Evolutionary conservation across 495 filamentous ascomycete genomes (phyloP), one percentile per base, ranked within the genome.

Genomic region (Tirmania nivea): DNA sequence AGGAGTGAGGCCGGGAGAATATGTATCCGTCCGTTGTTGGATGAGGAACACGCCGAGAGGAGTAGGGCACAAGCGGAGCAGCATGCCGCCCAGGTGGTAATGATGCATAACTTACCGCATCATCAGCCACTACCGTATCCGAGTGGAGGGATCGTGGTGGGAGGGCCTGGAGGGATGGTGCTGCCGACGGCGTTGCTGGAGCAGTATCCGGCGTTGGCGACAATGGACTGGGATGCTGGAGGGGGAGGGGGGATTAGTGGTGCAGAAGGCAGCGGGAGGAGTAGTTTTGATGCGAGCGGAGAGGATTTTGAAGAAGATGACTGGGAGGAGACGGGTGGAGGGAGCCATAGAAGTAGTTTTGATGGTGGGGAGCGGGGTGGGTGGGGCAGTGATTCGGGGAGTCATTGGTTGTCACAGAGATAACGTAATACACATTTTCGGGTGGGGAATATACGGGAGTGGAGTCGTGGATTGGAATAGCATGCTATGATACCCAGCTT

Each of bases 1-100:
- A 75, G 90, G 50, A 89, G 84, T 11, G 90, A 97, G 69, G 92
- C 90, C 2, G 90, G 90, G 10, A 77, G 90, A 6, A 83, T 94
- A 47, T 97, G 90, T 65, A 97, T 97, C 67, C 94, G 92, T 59
- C 86, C 90, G 4, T 71, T 97, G 3, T 73, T 96, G 9, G 92
- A 94, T 52, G 87, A 93, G 65, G 88, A 95, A 62, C 79, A 80
- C 17, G 70, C 78, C 21, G 86, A 94, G 62, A 73, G 84, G 11
- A 50, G 48, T 21, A 16, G 48, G 21, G 48, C 16, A n/a, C 11
- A 16, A 17, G 16, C 11, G n/a, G 16, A 50, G 25, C 77, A 84
- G 35, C 72, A 81, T 9, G 61, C 70, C 12, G 75, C 78, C 66
- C 72, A 80, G 56, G 78, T 85, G 56, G 77, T 83, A 59, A 75